These are phyloP conservation scores for Mrakia frigida DNA, from an alignment of 768 basidiomycete species.

Conservation along the genomic window DNA sequence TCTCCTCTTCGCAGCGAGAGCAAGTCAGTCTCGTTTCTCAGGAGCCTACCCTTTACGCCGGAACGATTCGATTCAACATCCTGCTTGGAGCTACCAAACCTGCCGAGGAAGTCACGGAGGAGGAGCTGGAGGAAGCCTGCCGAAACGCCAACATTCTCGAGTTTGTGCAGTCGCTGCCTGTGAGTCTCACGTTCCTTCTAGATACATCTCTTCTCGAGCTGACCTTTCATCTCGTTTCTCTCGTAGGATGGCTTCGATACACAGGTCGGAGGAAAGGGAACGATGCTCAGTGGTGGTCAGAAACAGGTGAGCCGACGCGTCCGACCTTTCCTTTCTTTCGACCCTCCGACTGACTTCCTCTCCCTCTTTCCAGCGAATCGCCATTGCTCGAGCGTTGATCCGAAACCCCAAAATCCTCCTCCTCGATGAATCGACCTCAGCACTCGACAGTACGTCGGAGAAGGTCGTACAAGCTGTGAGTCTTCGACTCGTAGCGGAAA, in stretches of 20 bases:
- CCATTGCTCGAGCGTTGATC: constrained; percentile 50
- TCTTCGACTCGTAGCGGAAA: constrained; percentile 46
- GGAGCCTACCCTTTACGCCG: constrained; percentile 49
- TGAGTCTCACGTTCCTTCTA: background rate
- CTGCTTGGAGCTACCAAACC: constrained; percentile 47
- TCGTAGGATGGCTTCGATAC: constrained; percentile 23
- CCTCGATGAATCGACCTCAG: constrained; percentile 30
- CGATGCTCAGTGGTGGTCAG: constrained; percentile 22
- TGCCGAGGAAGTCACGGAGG: constrained; percentile 47
- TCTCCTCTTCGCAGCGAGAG: background rate
- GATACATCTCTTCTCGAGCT: constrained; percentile 36
- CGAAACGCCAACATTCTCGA: constrained; percentile 41
- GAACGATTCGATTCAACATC: constrained; percentile 49
- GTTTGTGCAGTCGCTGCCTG: constrained; percentile 35
- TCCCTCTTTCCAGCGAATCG: constrained; percentile 44
- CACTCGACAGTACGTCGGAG: constrained; percentile 29
- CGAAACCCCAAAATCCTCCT: constrained; percentile 39
- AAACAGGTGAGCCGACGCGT: background rate
- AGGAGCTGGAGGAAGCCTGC: constrained; percentile 47
- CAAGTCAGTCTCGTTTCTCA: constrained; percentile 49
- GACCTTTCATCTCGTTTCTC: constrained; percentile 34
- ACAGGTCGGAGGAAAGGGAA: constrained; percentile 30
- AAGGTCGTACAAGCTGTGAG: constrained; percentile 31
- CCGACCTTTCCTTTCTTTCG: background rate
- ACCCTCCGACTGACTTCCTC: background rate